phyloP scores from a whole-genome alignment of 768 basidiomycete species.

The Austroboletus eburneus region DNA sequence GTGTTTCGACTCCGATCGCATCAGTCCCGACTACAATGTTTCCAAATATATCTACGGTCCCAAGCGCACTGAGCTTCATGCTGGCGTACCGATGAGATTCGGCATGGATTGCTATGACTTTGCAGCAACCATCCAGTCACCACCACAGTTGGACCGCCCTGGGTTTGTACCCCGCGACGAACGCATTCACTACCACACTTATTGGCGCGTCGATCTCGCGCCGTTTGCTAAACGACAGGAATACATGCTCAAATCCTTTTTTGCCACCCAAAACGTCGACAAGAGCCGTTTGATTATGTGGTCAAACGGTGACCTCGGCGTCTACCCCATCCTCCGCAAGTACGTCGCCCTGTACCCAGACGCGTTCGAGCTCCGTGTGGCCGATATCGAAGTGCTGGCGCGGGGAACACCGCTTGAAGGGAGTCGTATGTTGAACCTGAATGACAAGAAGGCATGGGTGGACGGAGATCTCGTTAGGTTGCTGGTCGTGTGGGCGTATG shows the following conservation, averaged over 20 bases:
- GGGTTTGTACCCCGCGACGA: slow-evolving; percentile 30
- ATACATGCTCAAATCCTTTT: slow-evolving; percentile 89
- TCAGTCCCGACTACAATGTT: slow-evolving; percentile 67
- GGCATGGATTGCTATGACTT: slow-evolving; percentile 93
- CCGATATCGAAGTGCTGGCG: slow-evolving; percentile 65
- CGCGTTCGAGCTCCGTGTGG: slow-evolving; percentile 64
- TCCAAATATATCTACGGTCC: slow-evolving; percentile 60
- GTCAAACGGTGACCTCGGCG: slow-evolving; percentile 79
- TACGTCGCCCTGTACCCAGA: slow-evolving; percentile 65
- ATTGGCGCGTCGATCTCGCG: slow-evolving; percentile 89
- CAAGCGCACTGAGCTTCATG: slow-evolving; percentile 67
- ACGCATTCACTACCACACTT: slow-evolving; percentile 78
- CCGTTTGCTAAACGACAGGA: slow-evolving; percentile 80
- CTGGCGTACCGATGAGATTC: slow-evolving; percentile 72
- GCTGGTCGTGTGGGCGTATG: slow-evolving; percentile 82
- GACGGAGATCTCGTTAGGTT: slow-evolving; percentile 92
- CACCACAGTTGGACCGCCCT: not conserved
- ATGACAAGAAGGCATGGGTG: slow-evolving; percentile 85
- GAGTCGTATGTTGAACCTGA: slow-evolving; percentile 51
- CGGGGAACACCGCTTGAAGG: slow-evolving; percentile 74
- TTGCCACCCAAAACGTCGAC: slow-evolving; percentile 79
- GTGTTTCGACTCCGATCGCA: slow-evolving; percentile 63
- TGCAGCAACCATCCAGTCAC: slow-evolving; percentile 68
- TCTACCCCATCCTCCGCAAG: slow-evolving; percentile 50
- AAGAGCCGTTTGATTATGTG: slow-evolving; percentile 74